Evolutionary conservation across 1,284 basidiomycete species (phyloP).

Genomic region (Anthracocystis setariae): DNA sequence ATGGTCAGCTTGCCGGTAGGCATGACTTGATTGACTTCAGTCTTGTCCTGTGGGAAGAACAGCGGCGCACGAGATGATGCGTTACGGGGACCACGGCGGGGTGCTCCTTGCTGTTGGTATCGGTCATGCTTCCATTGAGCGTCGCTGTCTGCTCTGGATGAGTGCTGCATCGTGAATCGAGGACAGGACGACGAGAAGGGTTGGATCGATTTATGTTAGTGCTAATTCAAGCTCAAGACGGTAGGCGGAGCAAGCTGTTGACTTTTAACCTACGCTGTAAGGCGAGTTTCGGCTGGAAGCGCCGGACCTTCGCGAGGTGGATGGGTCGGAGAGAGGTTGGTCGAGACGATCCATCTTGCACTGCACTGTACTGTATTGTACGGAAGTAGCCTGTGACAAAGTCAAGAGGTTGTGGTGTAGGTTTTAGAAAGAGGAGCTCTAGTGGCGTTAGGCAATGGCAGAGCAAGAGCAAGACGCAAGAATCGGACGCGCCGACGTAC

Average conservation of each 20-base stretch:
- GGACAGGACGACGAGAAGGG: too few species aligned
- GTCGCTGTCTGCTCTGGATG: constrained; percentile 13
- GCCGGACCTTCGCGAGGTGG: constrained; percentile 17
- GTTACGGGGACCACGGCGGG: constrained; percentile 16
- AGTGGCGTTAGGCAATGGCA: too few species aligned
- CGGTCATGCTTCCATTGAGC: constrained; percentile 46
- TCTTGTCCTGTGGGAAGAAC: constrained; percentile 35
- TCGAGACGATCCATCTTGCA: constrained; percentile 31
- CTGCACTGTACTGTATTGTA: not conserved
- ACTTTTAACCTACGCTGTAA: constrained; percentile 38
- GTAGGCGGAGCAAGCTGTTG: not conserved
- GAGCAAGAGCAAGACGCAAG: not conserved
- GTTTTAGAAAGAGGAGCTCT: too few species aligned
- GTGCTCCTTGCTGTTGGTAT: constrained; percentile 6
- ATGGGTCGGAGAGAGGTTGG: constrained; percentile 21
- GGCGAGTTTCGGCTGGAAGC: constrained; percentile 34
- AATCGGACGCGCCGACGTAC: not conserved
- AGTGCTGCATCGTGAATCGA: constrained; percentile 14
- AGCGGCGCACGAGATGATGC: constrained; percentile 21
- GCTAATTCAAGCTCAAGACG: too few species aligned
- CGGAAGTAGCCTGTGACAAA: too few species aligned
- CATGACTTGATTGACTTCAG: constrained; percentile 36
- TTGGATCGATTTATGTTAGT: too few species aligned
- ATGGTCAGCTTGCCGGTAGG: constrained; percentile 74
- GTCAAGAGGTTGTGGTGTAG: too few species aligned